Percentiles rank a stretch among this genome's conserved stretches.
These are phyloP conservation scores for Iberis amara DNA, from an alignment of 441 rosid genomes.

Conservation along the genomic window DNA sequence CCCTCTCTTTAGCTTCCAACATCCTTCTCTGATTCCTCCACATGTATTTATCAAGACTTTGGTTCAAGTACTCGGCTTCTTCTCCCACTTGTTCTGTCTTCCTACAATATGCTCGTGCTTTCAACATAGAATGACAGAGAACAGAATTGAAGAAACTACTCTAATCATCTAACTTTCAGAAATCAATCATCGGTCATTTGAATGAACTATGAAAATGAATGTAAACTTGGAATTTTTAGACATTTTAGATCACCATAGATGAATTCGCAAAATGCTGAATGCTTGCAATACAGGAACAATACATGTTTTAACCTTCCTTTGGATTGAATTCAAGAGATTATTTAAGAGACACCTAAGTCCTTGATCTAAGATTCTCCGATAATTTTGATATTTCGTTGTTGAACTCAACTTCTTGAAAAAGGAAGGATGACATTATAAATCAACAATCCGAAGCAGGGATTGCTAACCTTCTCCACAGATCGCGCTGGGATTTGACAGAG, in stretches of 20 bases:
- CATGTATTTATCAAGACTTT: slow-evolving; percentile 62
- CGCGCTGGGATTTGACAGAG: slow-evolving; percentile 74
- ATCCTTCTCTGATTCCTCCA: slow-evolving; percentile 61
- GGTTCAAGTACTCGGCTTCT: slow-evolving; percentile 76
- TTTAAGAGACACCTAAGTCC: too few relatives aligned
- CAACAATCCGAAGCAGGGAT: neutral
- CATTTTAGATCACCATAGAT: too few relatives aligned
- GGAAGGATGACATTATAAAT: too few relatives aligned
- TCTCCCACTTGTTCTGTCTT: slow-evolving; percentile 90
- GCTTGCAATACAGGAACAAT: too few relatives aligned
- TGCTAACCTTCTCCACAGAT: slow-evolving; percentile 86
- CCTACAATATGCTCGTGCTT: slow-evolving; percentile 32
- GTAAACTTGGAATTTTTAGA: neutral
- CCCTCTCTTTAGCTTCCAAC: slow-evolving; percentile 80
- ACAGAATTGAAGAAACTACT: neutral
- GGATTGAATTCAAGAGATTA: neutral
- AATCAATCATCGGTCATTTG: neutral
- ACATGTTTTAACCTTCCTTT: too few relatives aligned
- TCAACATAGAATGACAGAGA: neutral
- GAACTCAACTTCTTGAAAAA: too few relatives aligned
- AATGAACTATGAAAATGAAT: too few relatives aligned
- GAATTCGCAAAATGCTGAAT: too few relatives aligned
- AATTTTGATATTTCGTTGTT: neutral
- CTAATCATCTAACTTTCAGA: neutral
- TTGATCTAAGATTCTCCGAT: neutral